Conservation (phyloP, 371 early-diverging fungal genomes). For the Vairimorpha ceranae region DNA sequence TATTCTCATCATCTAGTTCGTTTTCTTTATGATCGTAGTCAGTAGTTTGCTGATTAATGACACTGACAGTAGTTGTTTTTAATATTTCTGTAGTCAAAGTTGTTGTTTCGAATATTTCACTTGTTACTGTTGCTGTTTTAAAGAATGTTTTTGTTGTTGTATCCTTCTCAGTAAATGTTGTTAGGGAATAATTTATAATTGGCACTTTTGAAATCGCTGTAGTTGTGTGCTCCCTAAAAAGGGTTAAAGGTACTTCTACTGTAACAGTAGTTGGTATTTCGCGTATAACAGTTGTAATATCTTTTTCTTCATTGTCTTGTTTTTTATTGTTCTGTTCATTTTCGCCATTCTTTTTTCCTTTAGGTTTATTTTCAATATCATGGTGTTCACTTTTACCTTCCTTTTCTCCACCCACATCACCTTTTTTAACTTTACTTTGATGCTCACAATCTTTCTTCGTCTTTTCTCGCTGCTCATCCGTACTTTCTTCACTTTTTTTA, state of each 20-base stretch:
- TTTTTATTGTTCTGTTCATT: not conserved
- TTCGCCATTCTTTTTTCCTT: not conserved
- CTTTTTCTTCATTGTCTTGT: not conserved
- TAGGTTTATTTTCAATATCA: not conserved
- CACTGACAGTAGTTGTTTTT: not conserved
- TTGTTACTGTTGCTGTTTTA: not conserved
- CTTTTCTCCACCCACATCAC: not conserved
- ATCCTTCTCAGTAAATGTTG: constrained; percentile 42
- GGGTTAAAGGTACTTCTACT: constrained; percentile 52
- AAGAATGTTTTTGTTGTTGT: constrained; percentile 22
- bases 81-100: not conserved
- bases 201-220: constrained; percentile 49
- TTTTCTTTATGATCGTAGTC: no score
- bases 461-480: not conserved
- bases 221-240: constrained; percentile 56
- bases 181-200: constrained; percentile 55
- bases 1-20: no score
- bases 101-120: not conserved
- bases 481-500: constrained; percentile 10
- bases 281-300: constrained; percentile 47
- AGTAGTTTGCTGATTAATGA: no score
- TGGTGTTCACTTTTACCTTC: not conserved
- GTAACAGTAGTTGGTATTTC: constrained; percentile 25
- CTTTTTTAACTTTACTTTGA: not conserved
- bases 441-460: not conserved